Conservation (phyloP, 1,284 basidiomycete species). For the Coriolopsis trogii region DNA sequence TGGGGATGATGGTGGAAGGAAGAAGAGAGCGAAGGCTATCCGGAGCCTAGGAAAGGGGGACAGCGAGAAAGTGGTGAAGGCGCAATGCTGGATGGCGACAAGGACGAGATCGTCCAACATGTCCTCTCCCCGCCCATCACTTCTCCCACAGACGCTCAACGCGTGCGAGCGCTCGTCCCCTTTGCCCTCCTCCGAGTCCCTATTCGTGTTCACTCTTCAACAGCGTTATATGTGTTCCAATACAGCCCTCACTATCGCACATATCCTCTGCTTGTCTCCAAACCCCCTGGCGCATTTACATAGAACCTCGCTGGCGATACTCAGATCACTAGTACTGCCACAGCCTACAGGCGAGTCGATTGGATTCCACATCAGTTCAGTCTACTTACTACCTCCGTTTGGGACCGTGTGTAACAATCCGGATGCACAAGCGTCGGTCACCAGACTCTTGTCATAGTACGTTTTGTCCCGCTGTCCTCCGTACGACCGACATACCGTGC, state of each 20-base stretch:
- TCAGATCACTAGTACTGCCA: too few species aligned
- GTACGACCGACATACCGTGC: too few species aligned
- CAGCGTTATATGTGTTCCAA: too few species aligned
- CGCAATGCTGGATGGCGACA: constrained; percentile 5
- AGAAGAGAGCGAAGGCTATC: constrained; percentile 15
- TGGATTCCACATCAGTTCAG: background rate
- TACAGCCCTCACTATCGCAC: too few species aligned
- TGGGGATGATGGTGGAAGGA: background rate
- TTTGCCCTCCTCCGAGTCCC: background rate
- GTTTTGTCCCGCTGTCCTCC: background rate
- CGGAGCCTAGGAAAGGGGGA: constrained; percentile 18
- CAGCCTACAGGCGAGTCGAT: too few species aligned
- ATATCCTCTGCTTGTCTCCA: too few species aligned
- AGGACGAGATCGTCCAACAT: constrained; percentile 3
- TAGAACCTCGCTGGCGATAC: too few species aligned
- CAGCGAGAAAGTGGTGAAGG: background rate
- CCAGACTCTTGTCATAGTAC: constrained; percentile 6
- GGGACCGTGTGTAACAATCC: too few species aligned
- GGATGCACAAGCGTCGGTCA: background rate
- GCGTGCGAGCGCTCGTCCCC: constrained; percentile 11
- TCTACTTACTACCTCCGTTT: background rate
- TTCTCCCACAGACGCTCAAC: constrained; percentile 1
- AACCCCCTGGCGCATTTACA: too few species aligned
- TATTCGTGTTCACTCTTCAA: background rate
- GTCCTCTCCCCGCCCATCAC: constrained; percentile 9